Conservation (phyloP, 148 eudicot species). For the Spergularia marina region DNA sequence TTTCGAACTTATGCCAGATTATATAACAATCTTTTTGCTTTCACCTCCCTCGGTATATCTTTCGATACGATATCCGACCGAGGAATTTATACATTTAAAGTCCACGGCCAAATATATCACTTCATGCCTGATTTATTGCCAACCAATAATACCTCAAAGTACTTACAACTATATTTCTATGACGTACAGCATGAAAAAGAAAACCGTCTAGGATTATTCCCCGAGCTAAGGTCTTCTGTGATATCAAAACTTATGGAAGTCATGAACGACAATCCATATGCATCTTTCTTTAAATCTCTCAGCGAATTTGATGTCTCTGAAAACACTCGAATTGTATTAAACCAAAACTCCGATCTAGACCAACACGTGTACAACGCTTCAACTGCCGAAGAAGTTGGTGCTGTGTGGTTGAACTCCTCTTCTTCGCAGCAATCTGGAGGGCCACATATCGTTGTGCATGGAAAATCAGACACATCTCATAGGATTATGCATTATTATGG, state of each 20-base stretch:
- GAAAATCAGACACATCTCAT: not conserved
- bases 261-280: too few relatives aligned
- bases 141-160: too few relatives aligned
- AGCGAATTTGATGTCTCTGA: not conserved
- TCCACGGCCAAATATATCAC: not conserved
- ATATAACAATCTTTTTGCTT: not conserved
- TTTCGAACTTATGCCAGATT: not conserved
- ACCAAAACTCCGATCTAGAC: not conserved
- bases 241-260: too few relatives aligned
- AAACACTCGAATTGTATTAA: not conserved
- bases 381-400: not conserved
- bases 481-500: not conserved
- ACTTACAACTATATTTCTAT: too few relatives aligned
- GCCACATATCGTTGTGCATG: not conserved
- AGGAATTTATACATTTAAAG: not conserved
- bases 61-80: not conserved
- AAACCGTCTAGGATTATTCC: too few relatives aligned
- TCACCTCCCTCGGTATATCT: not conserved
- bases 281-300: too few relatives aligned
- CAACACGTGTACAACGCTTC: conserved; percentile 6
- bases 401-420: too few relatives aligned
- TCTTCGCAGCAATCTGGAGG: not conserved
- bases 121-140: too few relatives aligned
- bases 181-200: too few relatives aligned
- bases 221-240: too few relatives aligned